These are phyloP conservation scores for Rhododendron vialii DNA, from an alignment of 148 eudicot species.

Conservation along the genomic window DNA sequence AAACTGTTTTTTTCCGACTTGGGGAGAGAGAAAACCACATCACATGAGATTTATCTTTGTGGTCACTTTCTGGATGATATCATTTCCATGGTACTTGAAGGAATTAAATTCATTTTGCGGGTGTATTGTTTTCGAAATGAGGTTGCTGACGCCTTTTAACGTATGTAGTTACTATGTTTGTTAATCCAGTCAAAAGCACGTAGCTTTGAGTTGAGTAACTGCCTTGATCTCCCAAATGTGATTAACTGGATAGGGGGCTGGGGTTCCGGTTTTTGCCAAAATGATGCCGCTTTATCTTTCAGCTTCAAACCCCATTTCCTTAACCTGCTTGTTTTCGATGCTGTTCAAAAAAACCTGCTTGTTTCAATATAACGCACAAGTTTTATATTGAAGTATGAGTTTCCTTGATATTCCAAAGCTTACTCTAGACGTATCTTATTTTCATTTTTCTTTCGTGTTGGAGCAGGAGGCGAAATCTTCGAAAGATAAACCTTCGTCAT, in stretches of 20 bases:
- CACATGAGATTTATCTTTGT: background rate
- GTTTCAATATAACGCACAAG: background rate
- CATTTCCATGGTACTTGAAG: background rate
- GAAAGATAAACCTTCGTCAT: slow-evolving; percentile 43
- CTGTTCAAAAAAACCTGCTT: background rate
- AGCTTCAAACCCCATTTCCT: background rate
- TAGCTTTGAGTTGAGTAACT: background rate
- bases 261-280: background rate
- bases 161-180: background rate
- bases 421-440: background rate
- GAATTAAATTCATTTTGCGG: background rate
- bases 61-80: background rate
- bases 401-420: background rate
- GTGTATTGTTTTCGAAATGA: background rate
- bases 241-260: background rate
- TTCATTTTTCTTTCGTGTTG: slow-evolving; percentile 11
- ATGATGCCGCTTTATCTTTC: background rate
- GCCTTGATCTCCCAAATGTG: background rate
- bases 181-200: background rate
- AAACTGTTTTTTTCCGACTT: background rate
- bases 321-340: background rate
- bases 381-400: background rate
- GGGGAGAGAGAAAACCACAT: background rate
- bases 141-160: background rate
- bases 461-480: slow-evolving; percentile 54